These are phyloP conservation scores for Lagenaria siceraria DNA, from an alignment of 306 rosid species.

Conservation along the genomic window DNA sequence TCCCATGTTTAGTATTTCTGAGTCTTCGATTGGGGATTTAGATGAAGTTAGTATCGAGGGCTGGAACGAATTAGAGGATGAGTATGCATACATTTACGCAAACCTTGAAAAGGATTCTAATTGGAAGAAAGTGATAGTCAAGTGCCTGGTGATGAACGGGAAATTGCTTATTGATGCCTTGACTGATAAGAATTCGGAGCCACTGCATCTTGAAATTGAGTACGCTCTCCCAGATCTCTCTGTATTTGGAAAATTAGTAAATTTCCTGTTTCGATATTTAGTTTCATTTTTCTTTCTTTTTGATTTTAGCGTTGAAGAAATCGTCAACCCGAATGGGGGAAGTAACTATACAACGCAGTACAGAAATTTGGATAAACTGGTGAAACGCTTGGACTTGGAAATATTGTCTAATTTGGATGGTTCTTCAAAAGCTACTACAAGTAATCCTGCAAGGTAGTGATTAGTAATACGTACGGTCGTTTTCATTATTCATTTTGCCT, in stretches of 20 bases:
- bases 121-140: slow-evolving; percentile 57
- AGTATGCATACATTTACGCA: slow-evolving; percentile 64
- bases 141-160: slow-evolving; percentile 63
- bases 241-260: background rate
- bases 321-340: slow-evolving; percentile 39
- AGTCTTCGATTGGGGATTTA: slow-evolving; percentile 15
- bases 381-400: slow-evolving; percentile 28
- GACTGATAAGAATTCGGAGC: slow-evolving; percentile 36
- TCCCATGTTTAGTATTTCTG: background rate
- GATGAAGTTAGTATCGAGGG: slow-evolving; percentile 68
- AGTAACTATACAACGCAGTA: slow-evolving; percentile 52
- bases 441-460: slow-evolving; percentile 32
- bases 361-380: slow-evolving; percentile 59
- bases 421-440: slow-evolving; percentile 25
- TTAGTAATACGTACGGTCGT: background rate
- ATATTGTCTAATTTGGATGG: slow-evolving; percentile 47
- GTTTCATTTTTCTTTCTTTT: background rate
- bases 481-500: background rate
- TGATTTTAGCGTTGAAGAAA: slow-evolving; percentile 44
- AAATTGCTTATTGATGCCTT: slow-evolving; percentile 53
- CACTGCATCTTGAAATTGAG: slow-evolving; percentile 54
- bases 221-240: slow-evolving; percentile 6
- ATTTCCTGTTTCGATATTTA: background rate
- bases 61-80: slow-evolving; percentile 74
- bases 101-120: slow-evolving; percentile 46